These are phyloP conservation scores for Cercospora sp. DNA, from an alignment of 2,329 filamentous ascomycete genomes.

Conservation along the genomic window DNA sequence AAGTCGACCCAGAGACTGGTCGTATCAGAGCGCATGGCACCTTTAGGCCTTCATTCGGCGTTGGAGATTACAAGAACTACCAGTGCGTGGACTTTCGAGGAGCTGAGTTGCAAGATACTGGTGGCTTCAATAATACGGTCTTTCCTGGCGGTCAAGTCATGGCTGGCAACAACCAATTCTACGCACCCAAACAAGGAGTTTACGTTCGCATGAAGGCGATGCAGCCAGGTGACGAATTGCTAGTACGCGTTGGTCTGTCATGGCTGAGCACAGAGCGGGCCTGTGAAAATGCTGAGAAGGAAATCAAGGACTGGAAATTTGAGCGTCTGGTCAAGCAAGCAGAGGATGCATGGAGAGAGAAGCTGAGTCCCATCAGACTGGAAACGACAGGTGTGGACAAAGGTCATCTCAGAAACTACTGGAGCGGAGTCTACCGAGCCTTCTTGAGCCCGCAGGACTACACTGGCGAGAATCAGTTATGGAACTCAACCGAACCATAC, in stretches of 20 bases:
- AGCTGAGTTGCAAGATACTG: conserved; percentile 54
- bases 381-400: conserved; percentile 38
- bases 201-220: conserved; percentile 39
- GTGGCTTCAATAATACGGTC: conserved; percentile 57
- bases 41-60: conserved; percentile 63
- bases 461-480: conserved; percentile 48
- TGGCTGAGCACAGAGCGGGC: conserved; percentile 66
- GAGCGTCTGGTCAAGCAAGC: conserved; percentile 48
- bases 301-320: conserved; percentile 67
- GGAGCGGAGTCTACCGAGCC: conserved; percentile 47
- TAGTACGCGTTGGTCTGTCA: conserved; percentile 66
- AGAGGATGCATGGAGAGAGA: conserved; percentile 42
- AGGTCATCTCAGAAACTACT: conserved; percentile 43
- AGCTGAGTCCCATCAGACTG: conserved; percentile 42
- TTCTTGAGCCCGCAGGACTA: conserved; percentile 50
- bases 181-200: conserved; percentile 20
- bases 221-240: conserved; percentile 49
- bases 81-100: conserved; percentile 61
- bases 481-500: conserved; percentile 46
- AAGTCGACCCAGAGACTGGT: conserved; percentile 52
- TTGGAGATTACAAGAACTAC: conserved; percentile 56
- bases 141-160: conserved; percentile 41
- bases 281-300: conserved; percentile 65
- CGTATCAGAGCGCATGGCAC: conserved; percentile 59
- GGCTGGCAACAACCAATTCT: conserved; percentile 38